phyloP scores from a whole-genome alignment of 768 basidiomycete genomes.

The Saitozyma podzolica region DNA sequence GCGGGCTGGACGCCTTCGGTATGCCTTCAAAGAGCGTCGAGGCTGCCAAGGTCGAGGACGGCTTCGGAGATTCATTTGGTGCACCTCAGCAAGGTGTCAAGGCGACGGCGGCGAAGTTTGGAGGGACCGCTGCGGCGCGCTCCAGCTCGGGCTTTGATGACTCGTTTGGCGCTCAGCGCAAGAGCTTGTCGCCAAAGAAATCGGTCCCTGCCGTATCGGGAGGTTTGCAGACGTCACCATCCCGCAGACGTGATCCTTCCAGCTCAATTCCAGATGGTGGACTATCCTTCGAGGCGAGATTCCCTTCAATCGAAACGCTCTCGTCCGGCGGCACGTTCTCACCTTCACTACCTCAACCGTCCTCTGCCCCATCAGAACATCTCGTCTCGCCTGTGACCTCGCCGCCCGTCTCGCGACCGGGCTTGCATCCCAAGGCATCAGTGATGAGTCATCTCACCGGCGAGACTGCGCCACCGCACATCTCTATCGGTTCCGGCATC shows the following conservation, averaged over 20 bases:
- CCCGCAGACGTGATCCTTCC: background rate
- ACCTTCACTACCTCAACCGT: slow-evolving; percentile 3
- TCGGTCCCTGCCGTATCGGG: too few species aligned
- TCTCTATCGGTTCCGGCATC: slow-evolving; percentile 1
- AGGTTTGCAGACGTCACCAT: background rate
- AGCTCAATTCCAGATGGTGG: slow-evolving; percentile 16
- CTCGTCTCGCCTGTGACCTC: slow-evolving; percentile 29
- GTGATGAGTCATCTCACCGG: slow-evolving; percentile 50
- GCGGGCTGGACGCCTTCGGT: slow-evolving; percentile 37
- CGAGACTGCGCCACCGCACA: slow-evolving; percentile 21
- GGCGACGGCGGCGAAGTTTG: too few species aligned
- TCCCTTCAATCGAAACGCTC: slow-evolving; percentile 83
- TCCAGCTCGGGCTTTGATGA: slow-evolving; percentile 32
- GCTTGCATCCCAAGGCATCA: slow-evolving; percentile 17
- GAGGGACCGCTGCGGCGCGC: background rate
- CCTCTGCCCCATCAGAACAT: slow-evolving; percentile 6
- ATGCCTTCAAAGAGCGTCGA: slow-evolving; percentile 16
- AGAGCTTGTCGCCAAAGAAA: background rate
- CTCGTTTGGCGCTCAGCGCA: slow-evolving; percentile 21
- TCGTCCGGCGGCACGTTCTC: slow-evolving; percentile 17
- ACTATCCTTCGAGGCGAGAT: slow-evolving; percentile 64
- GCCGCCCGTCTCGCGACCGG: slow-evolving; percentile 17
- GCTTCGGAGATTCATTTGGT: background rate
- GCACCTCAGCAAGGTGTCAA: background rate
- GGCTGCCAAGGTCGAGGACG: background rate